A percentile compares a stretch with the other conserved stretches of the same genome.
Evolutionary conservation across 768 basidiomycete genomes (phyloP).

Genomic region (Suillus placidus): DNA sequence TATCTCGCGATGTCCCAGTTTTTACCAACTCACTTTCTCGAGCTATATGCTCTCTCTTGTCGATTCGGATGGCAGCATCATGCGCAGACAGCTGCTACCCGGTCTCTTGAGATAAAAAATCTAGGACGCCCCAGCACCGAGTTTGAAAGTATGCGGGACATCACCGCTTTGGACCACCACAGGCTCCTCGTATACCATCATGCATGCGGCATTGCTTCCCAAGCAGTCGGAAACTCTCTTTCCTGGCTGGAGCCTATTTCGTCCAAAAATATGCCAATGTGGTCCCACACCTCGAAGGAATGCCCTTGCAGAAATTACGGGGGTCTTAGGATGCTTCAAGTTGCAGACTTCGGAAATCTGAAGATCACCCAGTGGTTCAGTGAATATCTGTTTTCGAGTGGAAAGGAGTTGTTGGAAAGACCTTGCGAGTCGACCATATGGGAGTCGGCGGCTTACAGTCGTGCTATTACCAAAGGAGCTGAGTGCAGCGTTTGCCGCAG

Average conservation of each 20-base stretch:
- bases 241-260: no score
- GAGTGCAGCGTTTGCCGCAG: not conserved
- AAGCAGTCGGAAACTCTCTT: not conserved
- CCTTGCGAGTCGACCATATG: slow-evolving; percentile 9
- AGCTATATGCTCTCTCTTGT: slow-evolving; percentile 32
- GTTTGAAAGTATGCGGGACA: slow-evolving; percentile 42
- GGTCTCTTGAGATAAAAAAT: slow-evolving; percentile 20
- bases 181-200: slow-evolving; percentile 46
- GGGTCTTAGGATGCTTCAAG: not conserved
- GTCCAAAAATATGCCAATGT: no score
- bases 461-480: not conserved
- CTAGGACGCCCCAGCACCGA: slow-evolving; percentile 18
- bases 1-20: slow-evolving; percentile 14
- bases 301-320: not conserved
- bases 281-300: no score
- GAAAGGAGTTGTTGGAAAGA: slow-evolving; percentile 9
- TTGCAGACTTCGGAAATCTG: not conserved
- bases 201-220: slow-evolving; percentile 33
- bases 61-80: slow-evolving; percentile 22
- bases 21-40: slow-evolving; percentile 21
- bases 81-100: slow-evolving; percentile 25
- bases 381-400: slow-evolving; percentile 8
- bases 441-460: not conserved
- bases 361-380: slow-evolving; percentile 4
- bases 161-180: slow-evolving; percentile 44